Percentiles rank a stretch among this genome's conserved stretches.
Conservation (phyloP, 305 asterid species). For the Solanum hybrid region DNA sequence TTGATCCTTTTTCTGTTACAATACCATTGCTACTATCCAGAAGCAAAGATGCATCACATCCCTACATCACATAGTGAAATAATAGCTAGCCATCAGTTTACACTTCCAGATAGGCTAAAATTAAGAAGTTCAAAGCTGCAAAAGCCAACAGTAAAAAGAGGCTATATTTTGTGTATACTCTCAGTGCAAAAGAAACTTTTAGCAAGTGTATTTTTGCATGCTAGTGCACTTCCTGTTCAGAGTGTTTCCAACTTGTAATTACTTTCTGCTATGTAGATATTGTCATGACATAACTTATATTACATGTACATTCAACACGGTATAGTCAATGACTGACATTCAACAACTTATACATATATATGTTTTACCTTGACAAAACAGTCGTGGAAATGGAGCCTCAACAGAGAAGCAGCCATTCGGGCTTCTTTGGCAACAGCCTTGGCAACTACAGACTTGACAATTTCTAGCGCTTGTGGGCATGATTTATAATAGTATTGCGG, state of each 20-base stretch:
- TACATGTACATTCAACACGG: too few relatives aligned
- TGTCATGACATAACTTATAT: neutral
- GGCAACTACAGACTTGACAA: constrained; percentile 54
- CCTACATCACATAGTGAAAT: constrained; percentile 10
- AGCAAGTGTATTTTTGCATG: neutral
- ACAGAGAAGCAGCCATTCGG: constrained; percentile 93
- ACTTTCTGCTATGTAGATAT: neutral
- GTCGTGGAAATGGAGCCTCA: constrained; percentile 88
- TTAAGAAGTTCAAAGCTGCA: too few relatives aligned
- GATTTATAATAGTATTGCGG: constrained; percentile 71
- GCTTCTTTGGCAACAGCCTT: constrained; percentile 72
- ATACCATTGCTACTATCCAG: constrained; percentile 25
- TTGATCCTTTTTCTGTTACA: constrained; percentile 29
- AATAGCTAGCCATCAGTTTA: neutral
- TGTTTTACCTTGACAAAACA: constrained; percentile 74
- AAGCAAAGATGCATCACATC: constrained; percentile 44
- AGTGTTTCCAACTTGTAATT: neutral
- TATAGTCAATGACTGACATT: too few relatives aligned
- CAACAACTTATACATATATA: too few relatives aligned
- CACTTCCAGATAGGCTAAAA: neutral
- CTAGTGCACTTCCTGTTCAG: neutral
- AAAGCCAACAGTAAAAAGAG: too few relatives aligned
- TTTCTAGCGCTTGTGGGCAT: constrained; percentile 58
- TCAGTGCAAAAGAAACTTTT: too few relatives aligned
- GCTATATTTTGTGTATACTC: too few relatives aligned